phyloP scores from a whole-genome alignment of 345 rosid genomes.

The Linum trigynum region DNA sequence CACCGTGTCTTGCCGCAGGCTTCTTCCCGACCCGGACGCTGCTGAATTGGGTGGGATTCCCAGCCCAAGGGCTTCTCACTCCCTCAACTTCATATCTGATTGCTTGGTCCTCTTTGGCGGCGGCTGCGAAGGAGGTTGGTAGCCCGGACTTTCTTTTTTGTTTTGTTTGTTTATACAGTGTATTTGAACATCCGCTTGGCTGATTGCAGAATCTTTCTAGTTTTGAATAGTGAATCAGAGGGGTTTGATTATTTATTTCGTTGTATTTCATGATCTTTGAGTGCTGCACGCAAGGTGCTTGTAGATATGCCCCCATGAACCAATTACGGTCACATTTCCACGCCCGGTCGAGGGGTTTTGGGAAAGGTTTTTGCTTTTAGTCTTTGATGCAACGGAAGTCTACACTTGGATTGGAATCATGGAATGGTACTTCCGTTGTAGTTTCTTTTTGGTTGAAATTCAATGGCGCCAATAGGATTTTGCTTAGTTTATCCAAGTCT shows the following conservation, averaged over 20 bases:
- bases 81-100: constrained; percentile 78
- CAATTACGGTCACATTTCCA: too few species aligned
- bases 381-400: too few species aligned
- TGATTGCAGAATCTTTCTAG: neutral
- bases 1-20: constrained; percentile 46
- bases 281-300: too few species aligned
- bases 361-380: too few species aligned
- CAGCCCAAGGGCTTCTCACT: constrained; percentile 84
- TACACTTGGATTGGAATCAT: too few species aligned
- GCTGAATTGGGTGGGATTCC: constrained; percentile 32
- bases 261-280: neutral
- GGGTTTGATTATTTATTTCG: too few species aligned
- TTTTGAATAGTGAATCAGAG: neutral
- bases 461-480: too few species aligned
- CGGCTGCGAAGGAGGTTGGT: constrained; percentile 91
- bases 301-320: too few species aligned
- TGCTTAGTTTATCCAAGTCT: too few species aligned
- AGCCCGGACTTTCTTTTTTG: neutral
- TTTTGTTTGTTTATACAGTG: neutral
- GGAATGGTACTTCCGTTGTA: too few species aligned
- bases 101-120: constrained; percentile 86
- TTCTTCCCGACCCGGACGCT: constrained; percentile 25
- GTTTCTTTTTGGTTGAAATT: too few species aligned
- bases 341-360: too few species aligned
- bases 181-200: neutral